A percentile compares a stretch with the other conserved stretches of the same genome.
Conservation (phyloP, 2,329 filamentous ascomycete species). For the Nemania serpens region DNA sequence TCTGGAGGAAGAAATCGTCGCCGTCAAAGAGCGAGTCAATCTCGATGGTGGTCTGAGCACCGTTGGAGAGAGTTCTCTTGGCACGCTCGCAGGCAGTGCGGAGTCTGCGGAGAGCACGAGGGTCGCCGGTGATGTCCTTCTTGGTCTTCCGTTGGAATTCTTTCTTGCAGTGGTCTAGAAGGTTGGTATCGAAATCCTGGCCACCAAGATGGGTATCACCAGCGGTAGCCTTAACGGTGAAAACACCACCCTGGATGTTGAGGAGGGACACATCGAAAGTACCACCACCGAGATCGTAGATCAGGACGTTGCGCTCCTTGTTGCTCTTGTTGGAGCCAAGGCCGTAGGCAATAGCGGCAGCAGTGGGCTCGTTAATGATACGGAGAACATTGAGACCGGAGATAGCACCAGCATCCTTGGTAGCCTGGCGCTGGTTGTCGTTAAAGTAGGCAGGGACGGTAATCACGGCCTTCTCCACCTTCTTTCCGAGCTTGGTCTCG, state of each 20-base stretch:
- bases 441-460: slow-evolving; percentile 99
- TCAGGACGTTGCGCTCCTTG: slow-evolving; percentile 98
- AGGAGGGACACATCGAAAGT: slow-evolving; percentile 99
- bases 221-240: slow-evolving; percentile 97
- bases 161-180: slow-evolving; percentile 96
- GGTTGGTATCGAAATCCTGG: slow-evolving; percentile 94
- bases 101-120: slow-evolving; percentile 93
- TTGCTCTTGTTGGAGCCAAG: slow-evolving; percentile 91
- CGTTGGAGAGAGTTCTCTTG: slow-evolving; percentile 98
- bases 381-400: slow-evolving; percentile 96
- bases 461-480: slow-evolving; percentile 98
- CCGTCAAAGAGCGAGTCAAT: slow-evolving; percentile 98
- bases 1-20: slow-evolving; percentile 95
- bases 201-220: slow-evolving; percentile 97
- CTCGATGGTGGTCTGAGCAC: slow-evolving; percentile 96
- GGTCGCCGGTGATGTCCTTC: slow-evolving; percentile 61
- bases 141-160: slow-evolving; percentile 85
- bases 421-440: slow-evolving; percentile 99
- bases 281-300: slow-evolving; percentile 99
- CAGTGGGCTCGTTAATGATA: slow-evolving; percentile 99
- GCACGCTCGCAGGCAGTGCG: slow-evolving; percentile 98
- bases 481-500: slow-evolving; percentile 97
- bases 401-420: slow-evolving; percentile 99
- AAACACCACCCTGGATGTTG: slow-evolving; percentile 98
- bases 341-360: slow-evolving; percentile 97